These are phyloP conservation scores for Phytopythium delawarense DNA, from an alignment of 352 stramenopile genomes.

Conservation along the genomic window DNA sequence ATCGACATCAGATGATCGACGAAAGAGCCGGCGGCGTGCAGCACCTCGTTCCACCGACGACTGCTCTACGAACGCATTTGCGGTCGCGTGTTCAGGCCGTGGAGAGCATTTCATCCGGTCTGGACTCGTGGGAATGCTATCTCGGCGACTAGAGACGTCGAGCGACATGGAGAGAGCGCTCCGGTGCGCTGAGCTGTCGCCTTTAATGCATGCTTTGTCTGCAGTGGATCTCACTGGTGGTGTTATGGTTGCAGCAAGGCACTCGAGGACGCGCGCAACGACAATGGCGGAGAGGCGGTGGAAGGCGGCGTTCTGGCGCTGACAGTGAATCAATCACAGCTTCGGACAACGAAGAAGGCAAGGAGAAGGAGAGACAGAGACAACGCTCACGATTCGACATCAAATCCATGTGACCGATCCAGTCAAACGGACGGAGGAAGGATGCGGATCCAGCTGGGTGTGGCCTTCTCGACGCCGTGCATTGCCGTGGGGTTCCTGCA, in stretches of 20 bases:
- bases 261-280: constrained; percentile 25
- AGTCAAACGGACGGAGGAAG: neutral
- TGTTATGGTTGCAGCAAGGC: constrained; percentile 10
- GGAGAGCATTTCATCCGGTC: constrained; percentile 71
- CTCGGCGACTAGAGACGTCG: constrained; percentile 20
- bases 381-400: neutral
- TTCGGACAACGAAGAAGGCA: neutral
- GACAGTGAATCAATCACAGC: constrained; percentile 6
- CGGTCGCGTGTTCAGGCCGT: constrained; percentile 50
- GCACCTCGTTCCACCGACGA: neutral
- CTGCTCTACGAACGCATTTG: constrained; percentile 26
- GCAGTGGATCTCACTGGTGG: neutral
- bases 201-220: neutral
- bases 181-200: constrained; percentile 5
- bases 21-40: neutral
- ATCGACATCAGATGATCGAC: neutral
- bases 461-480: constrained; percentile 57
- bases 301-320: constrained; percentile 58
- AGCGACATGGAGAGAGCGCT: constrained; percentile 23
- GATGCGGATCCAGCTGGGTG: constrained; percentile 37
- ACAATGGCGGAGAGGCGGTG: constrained; percentile 31
- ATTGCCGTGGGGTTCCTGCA: constrained; percentile 61
- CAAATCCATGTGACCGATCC: neutral
- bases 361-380: neutral
- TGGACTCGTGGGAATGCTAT: constrained; percentile 30